A percentile compares a stretch with the other conserved stretches of the same genome.
phyloP scores from a whole-genome alignment of 352 stramenopile genomes.

The Phytophthora pisi region DNA sequence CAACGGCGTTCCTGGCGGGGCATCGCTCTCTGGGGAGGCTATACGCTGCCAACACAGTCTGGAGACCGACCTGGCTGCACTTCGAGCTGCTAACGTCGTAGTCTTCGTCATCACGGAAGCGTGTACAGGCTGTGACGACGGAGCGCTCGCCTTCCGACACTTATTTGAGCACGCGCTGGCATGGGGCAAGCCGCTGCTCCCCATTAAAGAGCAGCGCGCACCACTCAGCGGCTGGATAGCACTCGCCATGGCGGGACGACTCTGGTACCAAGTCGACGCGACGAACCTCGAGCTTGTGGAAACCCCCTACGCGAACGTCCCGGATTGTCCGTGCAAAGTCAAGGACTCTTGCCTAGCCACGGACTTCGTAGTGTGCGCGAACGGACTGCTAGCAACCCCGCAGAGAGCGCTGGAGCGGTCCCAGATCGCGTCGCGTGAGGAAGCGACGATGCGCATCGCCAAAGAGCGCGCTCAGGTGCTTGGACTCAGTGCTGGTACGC shows the following conservation, averaged over 20 bases:
- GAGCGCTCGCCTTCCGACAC: conserved; percentile 20
- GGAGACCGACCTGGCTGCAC: conserved; percentile 24
- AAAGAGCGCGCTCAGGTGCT: conserved; percentile 32
- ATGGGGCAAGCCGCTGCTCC: conserved; percentile 46
- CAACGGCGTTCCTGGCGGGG: conserved; percentile 4
- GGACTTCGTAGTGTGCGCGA: conserved; percentile 54
- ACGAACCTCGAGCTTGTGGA: conserved; percentile 39
- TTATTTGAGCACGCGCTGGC: conserved; percentile 46
- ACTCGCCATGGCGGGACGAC: conserved; percentile 52
- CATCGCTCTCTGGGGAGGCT: conserved; percentile 18
- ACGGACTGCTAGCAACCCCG: conserved; percentile 34
- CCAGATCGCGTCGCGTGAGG: conserved; percentile 19
- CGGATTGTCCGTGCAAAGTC: conserved; percentile 50
- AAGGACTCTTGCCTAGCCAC: conserved; percentile 51
- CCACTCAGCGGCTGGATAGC: conserved; percentile 44
- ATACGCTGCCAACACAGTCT: conserved; percentile 22
- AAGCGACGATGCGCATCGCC: conserved; percentile 20
- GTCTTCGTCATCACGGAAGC: conserved; percentile 49
- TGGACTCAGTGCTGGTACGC: conserved; percentile 8
- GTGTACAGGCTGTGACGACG: conserved; percentile 20
- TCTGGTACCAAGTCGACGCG: conserved; percentile 61
- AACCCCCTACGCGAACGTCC: conserved; percentile 47
- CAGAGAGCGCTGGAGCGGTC: conserved; percentile 18
- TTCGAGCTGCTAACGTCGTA: conserved; percentile 32
- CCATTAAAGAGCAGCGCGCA: conserved; percentile 45